Evolutionary conservation across 257 asterid genomes (phyloP), one percentile per base, ranked within the genome.

Genomic region (Gentiana macrophylla): DNA sequence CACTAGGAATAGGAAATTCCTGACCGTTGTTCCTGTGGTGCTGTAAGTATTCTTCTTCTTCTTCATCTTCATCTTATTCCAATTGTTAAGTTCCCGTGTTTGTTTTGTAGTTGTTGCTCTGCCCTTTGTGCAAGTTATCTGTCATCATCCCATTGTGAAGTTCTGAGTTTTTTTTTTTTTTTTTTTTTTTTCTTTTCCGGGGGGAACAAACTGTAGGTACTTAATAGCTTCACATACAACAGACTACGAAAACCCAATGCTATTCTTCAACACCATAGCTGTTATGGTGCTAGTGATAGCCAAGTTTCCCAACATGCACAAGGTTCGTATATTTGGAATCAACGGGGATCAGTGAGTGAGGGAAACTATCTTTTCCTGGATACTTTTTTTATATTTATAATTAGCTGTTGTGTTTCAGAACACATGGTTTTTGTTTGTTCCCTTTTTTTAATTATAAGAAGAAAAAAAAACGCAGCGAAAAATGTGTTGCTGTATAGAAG

Each of bases 231-330:
- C 92, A 12, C 95, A 86, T 52, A 86, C 95, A 45, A 86, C 94
- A 4, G 95, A 86, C 70, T 86, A 86, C 71, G 80, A 81, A 57
- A 78, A 86, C 46, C 92, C 95, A 3, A 84, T 86, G 95, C 76
- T 86, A 62, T 75, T 84, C 73, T 67, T 84, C 69, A 84, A 84
- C 79, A 86, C 95, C 43, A 41, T 86, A 37, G 85, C 89, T 46
- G 95, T 86, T 65, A 63, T 79, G 8, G 79, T 86, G 57, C 75
- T 86, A 50, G 95, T 84, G 24, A 51, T 86, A 37, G 95, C 95
- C 41, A 86, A 86, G 83, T 86, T 86, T 74, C 95, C 95, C 2
- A 76, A 84, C 55, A 86, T 86, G 95, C 95, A 86, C 83, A 86
- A 81, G 74, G 95, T 86, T 51, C 89, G 95, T 45, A 86, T 86